Evolutionary conservation across 1,284 basidiomycete genomes (phyloP).

Genomic region (Earliella scabrosa): DNA sequence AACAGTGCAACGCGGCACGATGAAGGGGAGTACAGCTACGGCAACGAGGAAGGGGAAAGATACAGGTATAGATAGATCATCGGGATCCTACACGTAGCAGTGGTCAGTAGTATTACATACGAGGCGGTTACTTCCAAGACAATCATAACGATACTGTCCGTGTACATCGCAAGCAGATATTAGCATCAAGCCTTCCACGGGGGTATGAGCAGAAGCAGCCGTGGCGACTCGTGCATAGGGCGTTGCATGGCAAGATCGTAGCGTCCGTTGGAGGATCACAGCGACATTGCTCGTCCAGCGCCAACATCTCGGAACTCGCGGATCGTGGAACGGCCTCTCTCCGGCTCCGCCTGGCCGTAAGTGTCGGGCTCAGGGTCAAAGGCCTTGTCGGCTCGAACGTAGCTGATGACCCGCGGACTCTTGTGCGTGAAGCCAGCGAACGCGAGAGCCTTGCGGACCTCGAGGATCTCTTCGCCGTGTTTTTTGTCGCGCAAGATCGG

Average conservation of each 20-base stretch:
- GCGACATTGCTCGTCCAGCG: slow-evolving; percentile 77
- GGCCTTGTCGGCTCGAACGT: slow-evolving; percentile 72
- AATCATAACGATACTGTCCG: slow-evolving; percentile 11
- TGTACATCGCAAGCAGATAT: slow-evolving; percentile 5
- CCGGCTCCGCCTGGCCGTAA: slow-evolving; percentile 50
- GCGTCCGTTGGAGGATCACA: slow-evolving; percentile 44
- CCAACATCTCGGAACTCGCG: slow-evolving; percentile 61
- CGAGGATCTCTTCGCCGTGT: slow-evolving; percentile 85
- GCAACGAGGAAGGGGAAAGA: slow-evolving; percentile 9
- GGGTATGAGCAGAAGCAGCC: slow-evolving; percentile 22
- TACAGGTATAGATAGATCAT: slow-evolving; percentile 19
- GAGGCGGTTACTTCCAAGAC: slow-evolving; percentile 9
- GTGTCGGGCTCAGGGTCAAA: slow-evolving; percentile 61
- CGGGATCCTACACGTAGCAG: slow-evolving; percentile 4
- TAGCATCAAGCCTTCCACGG: slow-evolving; percentile 10
- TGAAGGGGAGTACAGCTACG: slow-evolving; percentile 12
- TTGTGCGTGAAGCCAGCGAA: slow-evolving; percentile 92
- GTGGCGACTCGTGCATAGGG: slow-evolving; percentile 22
- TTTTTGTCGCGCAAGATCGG: slow-evolving; percentile 84
- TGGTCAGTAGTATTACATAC: slow-evolving; percentile 13
- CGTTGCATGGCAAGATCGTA: slow-evolving; percentile 17
- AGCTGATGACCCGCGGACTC: slow-evolving; percentile 77
- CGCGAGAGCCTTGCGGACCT: slow-evolving; percentile 89
- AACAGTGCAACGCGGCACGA: not conserved
- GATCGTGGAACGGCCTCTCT: slow-evolving; percentile 64